Percentiles rank a stretch among this genome's conserved stretches.
Conservation (phyloP, 2,329 filamentous ascomycete genomes). For the Aureobasidium subglaciale region DNA sequence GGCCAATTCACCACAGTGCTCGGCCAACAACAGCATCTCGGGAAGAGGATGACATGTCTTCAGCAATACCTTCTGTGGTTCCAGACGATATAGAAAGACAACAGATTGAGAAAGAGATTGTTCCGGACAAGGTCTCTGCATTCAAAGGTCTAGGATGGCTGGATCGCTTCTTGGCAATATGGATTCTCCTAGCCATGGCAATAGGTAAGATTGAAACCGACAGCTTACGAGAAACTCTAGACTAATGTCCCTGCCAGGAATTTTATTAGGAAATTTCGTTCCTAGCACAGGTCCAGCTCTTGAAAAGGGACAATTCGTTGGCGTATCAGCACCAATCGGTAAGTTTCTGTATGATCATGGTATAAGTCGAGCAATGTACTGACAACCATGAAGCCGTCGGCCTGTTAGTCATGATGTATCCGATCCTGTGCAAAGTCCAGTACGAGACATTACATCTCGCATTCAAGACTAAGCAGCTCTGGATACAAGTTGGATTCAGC, state of each 20-base stretch:
- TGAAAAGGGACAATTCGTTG: slow-evolving; percentile 65
- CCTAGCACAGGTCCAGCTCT: slow-evolving; percentile 53
- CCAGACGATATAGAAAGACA: background rate
- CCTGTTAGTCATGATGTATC: slow-evolving; percentile 88
- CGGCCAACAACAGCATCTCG: background rate
- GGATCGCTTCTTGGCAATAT: slow-evolving; percentile 40
- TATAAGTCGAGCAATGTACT: background rate
- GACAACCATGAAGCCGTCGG: slow-evolving; percentile 51
- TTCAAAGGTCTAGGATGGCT: slow-evolving; percentile 38
- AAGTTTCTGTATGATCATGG: slow-evolving; percentile 19
- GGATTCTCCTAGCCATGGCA: slow-evolving; percentile 74
- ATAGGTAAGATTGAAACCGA: slow-evolving; percentile 29
- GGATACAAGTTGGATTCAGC: slow-evolving; percentile 73
- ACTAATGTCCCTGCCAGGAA: slow-evolving; percentile 38
- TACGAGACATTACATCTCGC: slow-evolving; percentile 67
- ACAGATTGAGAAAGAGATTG: slow-evolving; percentile 11
- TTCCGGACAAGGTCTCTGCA: slow-evolving; percentile 19
- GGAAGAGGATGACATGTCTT: background rate
- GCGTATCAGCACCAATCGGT: slow-evolving; percentile 62
- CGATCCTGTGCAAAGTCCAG: slow-evolving; percentile 78
- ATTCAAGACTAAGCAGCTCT: slow-evolving; percentile 55
- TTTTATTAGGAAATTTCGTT: slow-evolving; percentile 71
- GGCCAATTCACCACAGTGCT: background rate
- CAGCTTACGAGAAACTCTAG: no score
- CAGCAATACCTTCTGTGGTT: background rate